A percentile compares a stretch with the other conserved stretches of the same genome.
These are phyloP conservation scores for Grigorovia humatica DNA, from an alignment of 805 yeast genomes.

Conservation along the genomic window DNA sequence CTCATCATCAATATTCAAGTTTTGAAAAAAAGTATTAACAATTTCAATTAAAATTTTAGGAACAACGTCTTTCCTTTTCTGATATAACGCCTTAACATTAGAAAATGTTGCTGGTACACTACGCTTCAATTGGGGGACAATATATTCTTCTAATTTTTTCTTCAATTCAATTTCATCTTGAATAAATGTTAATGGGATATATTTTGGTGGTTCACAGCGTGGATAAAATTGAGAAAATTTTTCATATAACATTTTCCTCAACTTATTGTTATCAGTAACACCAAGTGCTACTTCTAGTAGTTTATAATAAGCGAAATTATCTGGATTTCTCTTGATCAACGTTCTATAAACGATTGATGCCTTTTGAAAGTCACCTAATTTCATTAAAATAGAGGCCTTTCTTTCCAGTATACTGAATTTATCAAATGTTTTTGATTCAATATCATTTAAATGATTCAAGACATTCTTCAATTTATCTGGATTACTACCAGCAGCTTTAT, in stretches of 20 bases:
- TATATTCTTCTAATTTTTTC: constrained; percentile 40
- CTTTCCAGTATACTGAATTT: constrained; percentile 52
- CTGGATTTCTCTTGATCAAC: constrained; percentile 79
- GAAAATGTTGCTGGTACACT: constrained; percentile 90
- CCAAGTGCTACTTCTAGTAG: constrained; percentile 58
- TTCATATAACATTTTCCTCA: constrained; percentile 51
- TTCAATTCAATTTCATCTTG: constrained; percentile 39
- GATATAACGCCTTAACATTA: constrained; percentile 72
- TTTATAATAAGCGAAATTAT: constrained; percentile 53
- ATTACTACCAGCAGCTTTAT: constrained; percentile 45
- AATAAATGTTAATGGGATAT: constrained; percentile 67
- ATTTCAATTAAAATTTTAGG: constrained; percentile 39
- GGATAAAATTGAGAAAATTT: constrained; percentile 67
- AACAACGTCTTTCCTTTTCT: constrained; percentile 31
- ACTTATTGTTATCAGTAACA: constrained; percentile 33
- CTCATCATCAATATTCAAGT: constrained; percentile 21
- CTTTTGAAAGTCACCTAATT: constrained; percentile 46
- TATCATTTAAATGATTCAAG: constrained; percentile 45
- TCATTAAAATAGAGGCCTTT: constrained; percentile 52
- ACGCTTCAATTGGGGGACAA: constrained; percentile 51
- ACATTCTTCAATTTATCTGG: constrained; percentile 42
- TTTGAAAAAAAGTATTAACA: constrained; percentile 38
- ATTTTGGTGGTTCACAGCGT: constrained; percentile 67
- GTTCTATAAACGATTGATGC: constrained; percentile 61
- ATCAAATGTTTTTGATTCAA: constrained; percentile 46